A percentile compares a stretch with the other conserved stretches of the same genome.
These are phyloP conservation scores for Phytopythium boreale DNA, from an alignment of 352 stramenopile species.

Conservation along the genomic window DNA sequence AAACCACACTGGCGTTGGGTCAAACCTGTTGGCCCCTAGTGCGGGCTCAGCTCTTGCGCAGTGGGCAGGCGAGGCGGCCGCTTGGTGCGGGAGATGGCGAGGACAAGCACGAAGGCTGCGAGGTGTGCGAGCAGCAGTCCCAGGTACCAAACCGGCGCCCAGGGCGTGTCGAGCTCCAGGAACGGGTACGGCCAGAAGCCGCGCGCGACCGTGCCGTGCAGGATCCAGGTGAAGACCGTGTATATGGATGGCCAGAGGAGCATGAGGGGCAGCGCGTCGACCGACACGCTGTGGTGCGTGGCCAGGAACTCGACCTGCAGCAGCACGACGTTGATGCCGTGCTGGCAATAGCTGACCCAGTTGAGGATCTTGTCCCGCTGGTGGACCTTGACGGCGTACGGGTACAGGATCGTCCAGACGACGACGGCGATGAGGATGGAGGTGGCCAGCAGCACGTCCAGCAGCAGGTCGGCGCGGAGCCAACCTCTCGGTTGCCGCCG, in stretches of 20 bases:
- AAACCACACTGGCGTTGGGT: neutral
- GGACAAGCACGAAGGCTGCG: constrained; percentile 30
- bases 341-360: constrained; percentile 77
- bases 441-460: constrained; percentile 65
- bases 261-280: constrained; percentile 52
- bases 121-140: constrained; percentile 53
- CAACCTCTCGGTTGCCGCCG: constrained; percentile 21
- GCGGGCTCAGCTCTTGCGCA: constrained; percentile 1
- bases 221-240: constrained; percentile 70
- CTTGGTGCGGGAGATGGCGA: constrained; percentile 50
- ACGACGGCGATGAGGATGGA: constrained; percentile 69
- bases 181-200: constrained; percentile 86
- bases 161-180: constrained; percentile 65
- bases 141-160: constrained; percentile 68
- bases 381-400: constrained; percentile 47
- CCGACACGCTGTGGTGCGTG: constrained; percentile 48
- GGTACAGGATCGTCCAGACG: constrained; percentile 76
- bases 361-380: constrained; percentile 62
- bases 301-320: constrained; percentile 65
- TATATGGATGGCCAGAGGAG: constrained; percentile 66
- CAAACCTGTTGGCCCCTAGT: neutral
- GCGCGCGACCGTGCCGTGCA: constrained; percentile 60
- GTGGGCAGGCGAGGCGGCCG: neutral
- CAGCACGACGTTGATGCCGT: constrained; percentile 66
- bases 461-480: constrained; percentile 54